Conservation (phyloP, 371 early-diverging fungal species). For the Mucor indicus region DNA sequence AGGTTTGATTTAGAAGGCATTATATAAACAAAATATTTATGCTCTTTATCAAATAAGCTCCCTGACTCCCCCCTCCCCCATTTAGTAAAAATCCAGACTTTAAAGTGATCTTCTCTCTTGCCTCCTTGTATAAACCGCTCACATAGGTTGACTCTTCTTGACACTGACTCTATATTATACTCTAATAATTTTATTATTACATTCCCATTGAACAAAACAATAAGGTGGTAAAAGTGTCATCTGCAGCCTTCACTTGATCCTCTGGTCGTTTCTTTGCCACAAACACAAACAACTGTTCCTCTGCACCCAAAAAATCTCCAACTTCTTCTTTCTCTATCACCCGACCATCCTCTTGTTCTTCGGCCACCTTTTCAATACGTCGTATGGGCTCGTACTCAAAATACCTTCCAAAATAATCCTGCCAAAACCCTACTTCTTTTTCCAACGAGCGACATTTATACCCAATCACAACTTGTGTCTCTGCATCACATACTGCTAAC, state of each 20-base stretch:
- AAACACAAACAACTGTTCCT: constrained; percentile 50
- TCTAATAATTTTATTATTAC: constrained; percentile 4
- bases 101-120: too few relatives aligned
- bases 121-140: too few relatives aligned
- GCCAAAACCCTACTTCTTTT: constrained; percentile 63
- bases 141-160: too few relatives aligned
- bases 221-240: constrained; percentile 55
- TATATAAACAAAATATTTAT: too few relatives aligned
- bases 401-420: constrained; percentile 56
- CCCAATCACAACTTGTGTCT: constrained; percentile 52
- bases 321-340: constrained; percentile 6
- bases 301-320: constrained; percentile 41
- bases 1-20: too few relatives aligned
- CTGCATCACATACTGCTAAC: constrained; percentile 32
- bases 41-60: too few relatives aligned
- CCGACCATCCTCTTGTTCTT: neutral
- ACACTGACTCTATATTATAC: too few relatives aligned
- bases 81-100: too few relatives aligned
- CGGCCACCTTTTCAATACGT: constrained; percentile 2
- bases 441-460: constrained; percentile 57
- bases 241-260: constrained; percentile 44
- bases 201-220: constrained; percentile 48
- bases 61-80: too few relatives aligned
- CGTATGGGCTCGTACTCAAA: constrained; percentile 57
- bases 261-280: constrained; percentile 31